These are phyloP conservation scores for Echinosophora koreensis DNA, from an alignment of 306 rosid species.

Conservation along the genomic window DNA sequence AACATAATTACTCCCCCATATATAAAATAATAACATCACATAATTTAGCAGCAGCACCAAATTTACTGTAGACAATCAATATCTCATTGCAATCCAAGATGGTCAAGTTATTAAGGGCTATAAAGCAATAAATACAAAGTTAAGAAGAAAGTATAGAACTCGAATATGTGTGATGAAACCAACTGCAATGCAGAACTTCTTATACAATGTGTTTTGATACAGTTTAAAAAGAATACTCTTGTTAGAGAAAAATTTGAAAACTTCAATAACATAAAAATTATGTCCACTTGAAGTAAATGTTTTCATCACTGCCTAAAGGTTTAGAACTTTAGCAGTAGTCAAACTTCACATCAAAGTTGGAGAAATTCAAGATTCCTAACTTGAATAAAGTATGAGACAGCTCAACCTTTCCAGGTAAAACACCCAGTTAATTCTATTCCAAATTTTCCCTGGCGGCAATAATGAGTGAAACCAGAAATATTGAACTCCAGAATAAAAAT, in stretches of 20 bases:
- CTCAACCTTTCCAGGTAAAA: background rate
- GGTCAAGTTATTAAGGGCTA: background rate
- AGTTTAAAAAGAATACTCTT: background rate
- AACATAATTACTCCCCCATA: background rate
- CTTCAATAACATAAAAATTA: background rate
- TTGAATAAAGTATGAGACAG: background rate
- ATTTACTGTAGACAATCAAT: constrained; percentile 1
- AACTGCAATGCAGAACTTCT: background rate
- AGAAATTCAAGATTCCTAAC: background rate
- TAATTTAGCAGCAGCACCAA: constrained; percentile 13
- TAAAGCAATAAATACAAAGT: background rate
- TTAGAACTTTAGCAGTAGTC: background rate
- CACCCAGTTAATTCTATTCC: constrained; percentile 16
- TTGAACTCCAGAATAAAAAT: background rate
- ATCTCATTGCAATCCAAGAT: background rate
- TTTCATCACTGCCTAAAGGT: background rate
- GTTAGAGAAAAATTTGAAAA: background rate
- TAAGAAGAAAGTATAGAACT: background rate
- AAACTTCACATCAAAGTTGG: background rate
- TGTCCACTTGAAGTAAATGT: background rate
- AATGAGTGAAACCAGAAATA: background rate
- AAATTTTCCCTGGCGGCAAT: no score
- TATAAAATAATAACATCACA: constrained; percentile 4
- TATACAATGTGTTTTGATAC: background rate
- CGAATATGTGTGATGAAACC: background rate